phyloP scores from a whole-genome alignment of 176 grass and related monocot genomes.

The Musa itinerans region DNA sequence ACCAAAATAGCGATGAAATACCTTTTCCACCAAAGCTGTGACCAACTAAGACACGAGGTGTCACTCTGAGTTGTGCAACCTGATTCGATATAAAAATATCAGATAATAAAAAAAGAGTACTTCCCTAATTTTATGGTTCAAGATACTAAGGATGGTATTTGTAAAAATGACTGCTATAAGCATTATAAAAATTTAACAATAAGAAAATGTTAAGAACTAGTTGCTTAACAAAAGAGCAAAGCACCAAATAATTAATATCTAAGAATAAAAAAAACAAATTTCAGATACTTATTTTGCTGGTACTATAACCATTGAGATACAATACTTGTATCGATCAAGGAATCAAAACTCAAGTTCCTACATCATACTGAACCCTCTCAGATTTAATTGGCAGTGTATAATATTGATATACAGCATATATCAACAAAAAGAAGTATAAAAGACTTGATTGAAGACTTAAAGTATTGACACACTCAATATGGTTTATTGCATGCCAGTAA shows the following conservation, averaged over 20 bases:
- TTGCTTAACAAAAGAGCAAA: not conserved
- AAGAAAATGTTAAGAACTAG: not conserved
- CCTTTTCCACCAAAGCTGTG: slow-evolving; percentile 99
- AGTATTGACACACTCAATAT: not conserved
- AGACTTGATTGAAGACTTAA: no score
- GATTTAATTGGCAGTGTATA: not conserved
- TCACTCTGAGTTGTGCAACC: slow-evolving; percentile 74
- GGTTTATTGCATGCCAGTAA: not conserved
- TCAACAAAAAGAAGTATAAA: no score
- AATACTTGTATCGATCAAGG: not conserved
- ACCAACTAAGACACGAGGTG: slow-evolving; percentile 83
- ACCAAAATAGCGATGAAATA: slow-evolving; percentile 20
- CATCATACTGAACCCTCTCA: not conserved
- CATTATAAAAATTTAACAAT: not conserved
- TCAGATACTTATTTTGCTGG: not conserved
- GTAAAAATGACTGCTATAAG: not conserved
- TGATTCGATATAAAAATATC: slow-evolving; percentile 20
- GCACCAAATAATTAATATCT: not conserved
- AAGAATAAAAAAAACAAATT: not conserved
- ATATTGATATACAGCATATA: no score
- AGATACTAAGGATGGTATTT: not conserved
- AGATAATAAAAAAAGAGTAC: not conserved
- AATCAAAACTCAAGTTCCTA: not conserved
- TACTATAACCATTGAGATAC: not conserved
- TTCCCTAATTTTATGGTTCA: not conserved